These are phyloP conservation scores for Diaporthe caulivora DNA, from an alignment of 2,329 filamentous ascomycete species.

Conservation along the genomic window DNA sequence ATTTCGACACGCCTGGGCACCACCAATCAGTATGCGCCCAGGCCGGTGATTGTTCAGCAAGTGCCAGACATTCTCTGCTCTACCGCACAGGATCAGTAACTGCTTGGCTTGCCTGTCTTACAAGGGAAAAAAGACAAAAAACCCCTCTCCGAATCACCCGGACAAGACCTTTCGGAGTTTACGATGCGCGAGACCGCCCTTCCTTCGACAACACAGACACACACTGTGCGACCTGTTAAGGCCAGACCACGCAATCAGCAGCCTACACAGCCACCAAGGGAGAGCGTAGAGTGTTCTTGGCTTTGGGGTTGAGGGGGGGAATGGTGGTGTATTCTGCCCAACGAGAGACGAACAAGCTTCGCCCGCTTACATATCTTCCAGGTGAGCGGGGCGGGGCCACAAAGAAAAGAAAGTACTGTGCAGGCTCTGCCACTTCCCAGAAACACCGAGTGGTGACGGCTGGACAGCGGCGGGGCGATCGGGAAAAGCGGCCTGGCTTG, in stretches of 20 bases:
- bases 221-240: conserved; percentile 22
- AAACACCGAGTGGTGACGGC: conserved; percentile 11
- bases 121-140: too few species aligned
- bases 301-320: too few species aligned
- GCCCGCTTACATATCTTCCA: background rate
- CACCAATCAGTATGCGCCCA: background rate
- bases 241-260: conserved; percentile 1
- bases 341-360: conserved; percentile 9
- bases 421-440: background rate
- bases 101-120: background rate
- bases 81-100: background rate
- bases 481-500: background rate
- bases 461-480: conserved; percentile 1
- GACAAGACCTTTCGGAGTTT: conserved; percentile 7
- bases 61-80: background rate
- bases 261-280: conserved; percentile 28
- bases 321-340: background rate
- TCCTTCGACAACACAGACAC: background rate
- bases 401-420: too few species aligned
- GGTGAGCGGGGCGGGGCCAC: background rate
- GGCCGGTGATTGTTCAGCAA: background rate
- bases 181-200: conserved; percentile 2
- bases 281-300: conserved; percentile 15
- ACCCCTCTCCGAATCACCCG: background rate
- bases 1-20: background rate